These are phyloP conservation scores for Trichophyton equinum DNA, from an alignment of 2,329 filamentous ascomycete species.

Conservation along the genomic window DNA sequence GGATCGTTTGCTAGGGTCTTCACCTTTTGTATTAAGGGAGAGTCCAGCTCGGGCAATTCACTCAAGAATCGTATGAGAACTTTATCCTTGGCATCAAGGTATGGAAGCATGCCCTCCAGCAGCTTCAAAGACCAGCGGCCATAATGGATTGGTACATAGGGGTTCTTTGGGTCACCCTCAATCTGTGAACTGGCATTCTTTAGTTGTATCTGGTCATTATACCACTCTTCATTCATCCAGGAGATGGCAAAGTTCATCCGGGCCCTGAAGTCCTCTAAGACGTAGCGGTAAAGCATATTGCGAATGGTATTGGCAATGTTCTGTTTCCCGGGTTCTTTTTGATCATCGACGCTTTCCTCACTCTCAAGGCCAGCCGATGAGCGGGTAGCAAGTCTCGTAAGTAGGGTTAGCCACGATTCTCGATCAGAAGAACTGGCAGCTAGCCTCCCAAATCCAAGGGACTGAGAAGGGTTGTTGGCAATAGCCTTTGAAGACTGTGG, in stretches of 20 bases:
- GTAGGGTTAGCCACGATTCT: slow-evolving; percentile 81
- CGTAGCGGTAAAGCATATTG: slow-evolving; percentile 67
- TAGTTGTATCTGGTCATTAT: slow-evolving; percentile 60
- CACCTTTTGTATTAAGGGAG: slow-evolving; percentile 59
- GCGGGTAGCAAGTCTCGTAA: slow-evolving; percentile 74
- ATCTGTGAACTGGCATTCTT: slow-evolving; percentile 33
- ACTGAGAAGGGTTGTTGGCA: slow-evolving; percentile 37
- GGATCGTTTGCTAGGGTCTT: slow-evolving; percentile 51
- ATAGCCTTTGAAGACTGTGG: slow-evolving; percentile 48
- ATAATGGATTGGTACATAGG: slow-evolving; percentile 48
- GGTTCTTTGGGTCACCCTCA: slow-evolving; percentile 34
- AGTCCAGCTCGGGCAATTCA: slow-evolving; percentile 72
- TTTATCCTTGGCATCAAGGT: slow-evolving; percentile 83
- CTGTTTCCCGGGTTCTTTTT: slow-evolving; percentile 17
- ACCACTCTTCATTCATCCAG: slow-evolving; percentile 98
- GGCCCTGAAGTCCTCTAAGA: slow-evolving; percentile 81
- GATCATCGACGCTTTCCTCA: slow-evolving; percentile 19
- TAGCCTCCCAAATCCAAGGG: slow-evolving; percentile 64
- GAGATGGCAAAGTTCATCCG: slow-evolving; percentile 82
- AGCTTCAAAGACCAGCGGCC: slow-evolving; percentile 66
- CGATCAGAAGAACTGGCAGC: slow-evolving; percentile 73
- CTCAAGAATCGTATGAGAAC: slow-evolving; percentile 81
- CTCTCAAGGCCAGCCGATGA: slow-evolving; percentile 57
- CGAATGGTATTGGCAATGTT: slow-evolving; percentile 53
- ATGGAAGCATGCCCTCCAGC: slow-evolving; percentile 80